Base-by-base conservation (phyloP, 441 rosid species). In the Brassica hybrid region DNA sequence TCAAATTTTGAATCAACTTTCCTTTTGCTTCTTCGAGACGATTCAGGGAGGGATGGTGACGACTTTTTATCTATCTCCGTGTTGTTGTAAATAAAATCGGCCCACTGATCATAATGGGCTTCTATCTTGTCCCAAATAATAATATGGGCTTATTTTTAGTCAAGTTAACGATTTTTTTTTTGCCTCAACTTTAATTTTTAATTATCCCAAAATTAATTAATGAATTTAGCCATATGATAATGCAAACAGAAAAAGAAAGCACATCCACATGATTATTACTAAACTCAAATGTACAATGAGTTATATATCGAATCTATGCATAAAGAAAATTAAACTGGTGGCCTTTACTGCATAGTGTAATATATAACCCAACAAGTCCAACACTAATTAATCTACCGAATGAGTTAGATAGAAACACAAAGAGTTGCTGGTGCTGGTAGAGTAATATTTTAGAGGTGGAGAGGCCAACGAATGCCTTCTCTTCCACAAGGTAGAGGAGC, bases 401-500 rank as follows among this genome's bases (percentile, higher is more conserved):
- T 25, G 18, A 61, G 78, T 73, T 25, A 73, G 74, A 54, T 67
- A 27, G 21, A 45, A 3, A n/a, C 10, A 50, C 62, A 68, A 68
- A 3, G 19, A 61, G 25, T 25, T 59, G 1, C 32, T 57, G 12
- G 4, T 38, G 23, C 23, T 21, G 65, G 13, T 17, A 30, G 3
- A n/a, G 5, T 38, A 30, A 50, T 18, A 67, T 14, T 69, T 2
- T 74, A 79, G 38, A 34, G 79, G 58, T 88, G 93, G 50, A 83
- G 65, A 70, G 96, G 94, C 92, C 92, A 89, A 65, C 56, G 80
- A 43, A 87, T 78, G 70, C 90, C 87, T 84, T 95, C 98, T 77
- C 97, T 90, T 19, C 77, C 76, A 76, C 97, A 88, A 56, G 98
- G 92, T 13, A 93, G 86, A 19, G 99, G 99, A 59, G 97, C 94